Conservation (phyloP, 177 flowering plant genomes). For the Telopea speciosissima region DNA sequence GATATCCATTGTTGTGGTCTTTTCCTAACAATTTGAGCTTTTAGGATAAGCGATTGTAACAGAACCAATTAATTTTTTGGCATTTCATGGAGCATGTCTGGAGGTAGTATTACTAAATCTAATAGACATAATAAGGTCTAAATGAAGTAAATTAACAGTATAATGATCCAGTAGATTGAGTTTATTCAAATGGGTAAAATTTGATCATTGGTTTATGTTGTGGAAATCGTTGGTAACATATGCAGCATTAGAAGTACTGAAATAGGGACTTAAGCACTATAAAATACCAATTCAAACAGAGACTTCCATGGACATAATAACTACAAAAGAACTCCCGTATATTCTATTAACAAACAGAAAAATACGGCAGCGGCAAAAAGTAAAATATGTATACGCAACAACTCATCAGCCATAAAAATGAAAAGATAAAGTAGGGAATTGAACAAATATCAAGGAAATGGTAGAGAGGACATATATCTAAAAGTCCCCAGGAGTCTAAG, state of each 20-base stretch:
- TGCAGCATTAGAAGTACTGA: neutral
- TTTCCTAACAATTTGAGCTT: too few relatives aligned
- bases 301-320: neutral
- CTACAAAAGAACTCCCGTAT: neutral
- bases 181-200: neutral
- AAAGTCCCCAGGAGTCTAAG: neutral
- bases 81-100: too few relatives aligned
- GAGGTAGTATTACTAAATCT: too few relatives aligned
- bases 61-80: too few relatives aligned
- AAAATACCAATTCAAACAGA: neutral
- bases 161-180: neutral
- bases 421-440: neutral
- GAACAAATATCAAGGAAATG: neutral
- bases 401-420: neutral
- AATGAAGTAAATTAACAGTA: neutral
- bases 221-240: neutral
- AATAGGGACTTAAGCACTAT: neutral
- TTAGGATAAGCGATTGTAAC: too few relatives aligned
- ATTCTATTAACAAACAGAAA: neutral
- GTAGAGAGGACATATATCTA: neutral
- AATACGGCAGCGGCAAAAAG: neutral
- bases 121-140: too few relatives aligned
- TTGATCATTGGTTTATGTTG: neutral
- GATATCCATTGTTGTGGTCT: too few relatives aligned
- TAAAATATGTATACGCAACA: neutral